phyloP scores from a whole-genome alignment of 164 flowering plant genomes.

The Piper betle region DNA sequence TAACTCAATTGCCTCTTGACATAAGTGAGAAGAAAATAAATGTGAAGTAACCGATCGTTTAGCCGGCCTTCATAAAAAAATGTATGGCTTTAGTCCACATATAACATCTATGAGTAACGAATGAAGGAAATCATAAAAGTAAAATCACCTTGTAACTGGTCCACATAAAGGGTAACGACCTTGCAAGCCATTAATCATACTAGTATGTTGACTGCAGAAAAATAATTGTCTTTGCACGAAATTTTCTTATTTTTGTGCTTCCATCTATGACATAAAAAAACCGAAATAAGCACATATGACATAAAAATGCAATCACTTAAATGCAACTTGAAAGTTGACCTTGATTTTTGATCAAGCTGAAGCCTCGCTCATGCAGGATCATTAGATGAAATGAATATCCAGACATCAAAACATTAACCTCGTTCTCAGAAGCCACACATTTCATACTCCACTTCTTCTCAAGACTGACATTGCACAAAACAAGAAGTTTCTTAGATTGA shows the following conservation, averaged over 20 bases:
- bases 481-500: neutral
- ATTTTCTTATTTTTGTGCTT: slow-evolving; percentile 27
- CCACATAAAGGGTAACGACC: slow-evolving; percentile 66
- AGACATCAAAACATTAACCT: slow-evolving; percentile 64
- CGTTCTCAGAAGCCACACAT: slow-evolving; percentile 63
- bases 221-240: slow-evolving; percentile 53
- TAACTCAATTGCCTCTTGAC: slow-evolving; percentile 77
- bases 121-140: neutral
- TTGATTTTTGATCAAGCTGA: slow-evolving; percentile 41
- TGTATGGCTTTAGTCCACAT: neutral
- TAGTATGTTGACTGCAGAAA: slow-evolving; percentile 65
- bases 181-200: slow-evolving; percentile 88
- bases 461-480: slow-evolving; percentile 39
- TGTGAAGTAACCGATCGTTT: slow-evolving; percentile 95
- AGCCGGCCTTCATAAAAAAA: slow-evolving; percentile 58
- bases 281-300: slow-evolving; percentile 6
- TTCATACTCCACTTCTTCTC: slow-evolving; percentile 46
- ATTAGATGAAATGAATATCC: slow-evolving; percentile 90
- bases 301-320: neutral
- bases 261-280: slow-evolving; percentile 23
- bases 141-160: slow-evolving; percentile 64
- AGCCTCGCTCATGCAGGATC: slow-evolving; percentile 80
- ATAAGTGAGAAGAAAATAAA: slow-evolving; percentile 62
- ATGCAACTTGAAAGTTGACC: slow-evolving; percentile 21
- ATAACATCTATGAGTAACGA: neutral